Percentiles rank a stretch among this genome's conserved stretches.
Conservation (phyloP, 768 basidiomycete genomes). For the Dacryopinax primogenitus region DNA sequence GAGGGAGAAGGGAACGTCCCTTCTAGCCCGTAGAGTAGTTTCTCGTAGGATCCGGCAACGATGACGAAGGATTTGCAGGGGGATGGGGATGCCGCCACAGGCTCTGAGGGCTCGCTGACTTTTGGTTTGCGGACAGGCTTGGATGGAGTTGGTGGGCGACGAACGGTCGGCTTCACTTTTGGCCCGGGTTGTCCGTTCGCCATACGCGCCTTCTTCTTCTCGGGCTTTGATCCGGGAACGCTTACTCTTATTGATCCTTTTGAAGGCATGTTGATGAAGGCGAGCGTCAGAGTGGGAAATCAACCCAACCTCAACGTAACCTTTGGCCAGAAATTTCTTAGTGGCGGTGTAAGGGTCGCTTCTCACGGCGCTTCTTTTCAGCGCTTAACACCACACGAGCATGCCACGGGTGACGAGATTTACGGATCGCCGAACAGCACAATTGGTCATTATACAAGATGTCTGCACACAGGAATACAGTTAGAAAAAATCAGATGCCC, state of each 20-base stretch:
- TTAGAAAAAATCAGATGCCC: slow-evolving; percentile 67
- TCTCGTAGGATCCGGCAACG: slow-evolving; percentile 91
- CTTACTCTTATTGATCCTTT: neutral
- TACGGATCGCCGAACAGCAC: no score
- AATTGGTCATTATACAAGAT: neutral
- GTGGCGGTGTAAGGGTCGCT: slow-evolving; percentile 8
- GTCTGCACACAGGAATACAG: neutral
- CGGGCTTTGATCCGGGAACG: neutral
- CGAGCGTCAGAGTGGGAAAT: neutral
- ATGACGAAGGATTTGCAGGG: slow-evolving; percentile 54
- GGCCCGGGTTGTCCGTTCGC: neutral
- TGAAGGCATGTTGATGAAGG: neutral
- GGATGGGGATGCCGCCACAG: neutral
- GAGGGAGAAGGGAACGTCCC: slow-evolving; percentile 32
- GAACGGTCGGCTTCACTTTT: neutral
- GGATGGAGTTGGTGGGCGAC: neutral
- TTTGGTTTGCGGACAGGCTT: neutral
- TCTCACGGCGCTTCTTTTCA: neutral
- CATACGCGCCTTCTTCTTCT: slow-evolving; percentile 1
- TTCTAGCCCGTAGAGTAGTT: slow-evolving; percentile 80
- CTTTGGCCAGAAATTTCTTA: neutral
- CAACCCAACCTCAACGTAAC: neutral
- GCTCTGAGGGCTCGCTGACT: neutral
- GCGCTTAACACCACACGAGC: no score
- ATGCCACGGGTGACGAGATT: no score